Evolutionary conservation across 371 early-diverging fungal species (phyloP).

Genomic region (Mortierella sp.): DNA sequence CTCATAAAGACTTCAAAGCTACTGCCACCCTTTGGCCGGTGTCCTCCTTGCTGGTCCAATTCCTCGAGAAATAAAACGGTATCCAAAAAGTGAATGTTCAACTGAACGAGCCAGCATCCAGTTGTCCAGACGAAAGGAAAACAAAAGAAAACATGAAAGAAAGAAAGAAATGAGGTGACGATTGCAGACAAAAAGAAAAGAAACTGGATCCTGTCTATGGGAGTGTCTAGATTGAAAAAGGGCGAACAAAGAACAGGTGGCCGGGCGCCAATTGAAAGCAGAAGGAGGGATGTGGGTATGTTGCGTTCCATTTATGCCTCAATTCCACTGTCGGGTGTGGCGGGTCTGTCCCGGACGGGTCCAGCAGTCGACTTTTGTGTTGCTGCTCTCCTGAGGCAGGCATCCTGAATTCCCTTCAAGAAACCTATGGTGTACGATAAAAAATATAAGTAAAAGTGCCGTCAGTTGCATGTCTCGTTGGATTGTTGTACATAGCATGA

Average conservation of each 20-base stretch:
- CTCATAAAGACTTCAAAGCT: neutral
- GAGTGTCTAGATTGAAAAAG: neutral
- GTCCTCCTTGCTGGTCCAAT: neutral
- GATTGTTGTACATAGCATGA: neutral
- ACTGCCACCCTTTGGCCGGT: neutral
- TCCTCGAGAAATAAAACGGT: neutral
- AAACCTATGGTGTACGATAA: conserved; percentile 21
- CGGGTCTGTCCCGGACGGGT: conserved; percentile 34
- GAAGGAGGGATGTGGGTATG: neutral
- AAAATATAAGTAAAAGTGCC: neutral
- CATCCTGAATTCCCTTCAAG: conserved; percentile 52
- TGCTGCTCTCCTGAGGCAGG: conserved; percentile 51
- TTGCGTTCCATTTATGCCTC: conserved; percentile 31
- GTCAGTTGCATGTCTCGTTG: neutral
- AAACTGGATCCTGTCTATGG: neutral
- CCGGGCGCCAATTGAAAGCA: neutral
- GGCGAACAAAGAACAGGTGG: neutral
- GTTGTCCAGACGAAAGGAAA: neutral
- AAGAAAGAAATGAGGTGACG: neutral
- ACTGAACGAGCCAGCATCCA: conserved; percentile 44
- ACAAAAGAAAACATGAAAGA: neutral
- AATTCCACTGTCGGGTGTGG: conserved; percentile 57
- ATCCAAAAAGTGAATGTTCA: neutral
- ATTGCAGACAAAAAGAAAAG: neutral
- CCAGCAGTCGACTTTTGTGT: conserved; percentile 22